These are phyloP conservation scores for Sporopachydermia quercuum DNA, from an alignment of 805 yeast genomes.

Conservation along the genomic window DNA sequence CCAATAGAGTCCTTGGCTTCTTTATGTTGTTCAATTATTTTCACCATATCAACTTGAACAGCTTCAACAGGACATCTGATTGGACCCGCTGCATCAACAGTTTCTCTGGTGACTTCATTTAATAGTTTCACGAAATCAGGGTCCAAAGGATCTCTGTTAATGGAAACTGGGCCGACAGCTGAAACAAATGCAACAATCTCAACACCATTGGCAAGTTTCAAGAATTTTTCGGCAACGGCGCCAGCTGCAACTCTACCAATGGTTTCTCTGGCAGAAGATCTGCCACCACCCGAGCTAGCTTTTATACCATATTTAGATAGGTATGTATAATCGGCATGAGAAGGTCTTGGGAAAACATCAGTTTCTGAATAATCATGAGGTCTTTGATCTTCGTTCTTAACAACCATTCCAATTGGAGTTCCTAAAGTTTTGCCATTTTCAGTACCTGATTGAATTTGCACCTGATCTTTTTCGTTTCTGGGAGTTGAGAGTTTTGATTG, in stretches of 20 bases:
- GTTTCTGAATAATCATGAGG: constrained; percentile 94
- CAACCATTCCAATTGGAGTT: constrained; percentile 90
- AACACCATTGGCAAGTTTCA: constrained; percentile 59
- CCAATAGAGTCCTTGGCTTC: constrained; percentile 89
- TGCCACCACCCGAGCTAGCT: constrained; percentile 94
- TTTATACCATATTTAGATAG: constrained; percentile 80
- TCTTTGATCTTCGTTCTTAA: constrained; percentile 88
- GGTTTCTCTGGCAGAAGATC: constrained; percentile 94
- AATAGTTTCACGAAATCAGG: constrained; percentile 52
- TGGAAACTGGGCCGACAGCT: constrained; percentile 71
- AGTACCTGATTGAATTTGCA: constrained; percentile 87
- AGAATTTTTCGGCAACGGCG: constrained; percentile 90
- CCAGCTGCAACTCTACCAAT: constrained; percentile 99
- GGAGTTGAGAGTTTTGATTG: constrained; percentile 89
- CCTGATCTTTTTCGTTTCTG: constrained; percentile 85
- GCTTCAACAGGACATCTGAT: constrained; percentile 82
- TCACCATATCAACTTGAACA: constrained; percentile 65
- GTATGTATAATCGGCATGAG: constrained; percentile 95
- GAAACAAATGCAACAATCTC: constrained; percentile 95
- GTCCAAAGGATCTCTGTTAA: constrained; percentile 58
- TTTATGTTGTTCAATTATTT: constrained; percentile 74
- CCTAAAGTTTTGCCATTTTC: constrained; percentile 86
- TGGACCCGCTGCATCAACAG: constrained; percentile 78
- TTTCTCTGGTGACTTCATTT: constrained; percentile 69
- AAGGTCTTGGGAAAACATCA: constrained; percentile 91